Base-by-base conservation (phyloP, 352 stramenopile species). In the Phytopythium oedochilum region DNA sequence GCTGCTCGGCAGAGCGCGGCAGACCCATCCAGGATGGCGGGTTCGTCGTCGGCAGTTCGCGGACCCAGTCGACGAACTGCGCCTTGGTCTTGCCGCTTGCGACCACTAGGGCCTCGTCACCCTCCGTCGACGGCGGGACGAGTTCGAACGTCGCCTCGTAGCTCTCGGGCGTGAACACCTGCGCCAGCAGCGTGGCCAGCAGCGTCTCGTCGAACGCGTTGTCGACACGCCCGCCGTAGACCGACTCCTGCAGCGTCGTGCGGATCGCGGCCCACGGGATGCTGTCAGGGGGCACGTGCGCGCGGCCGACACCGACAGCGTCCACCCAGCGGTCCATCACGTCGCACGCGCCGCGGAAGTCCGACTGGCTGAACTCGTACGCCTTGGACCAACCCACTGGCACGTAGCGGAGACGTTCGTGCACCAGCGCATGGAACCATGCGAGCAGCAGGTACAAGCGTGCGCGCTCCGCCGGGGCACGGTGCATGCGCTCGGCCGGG, bases 351-450 rank as follows among this genome's bases (percentile, higher is more conserved):
- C 97, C 97, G 51, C 81, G 82, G 47, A 98, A 97, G 76, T 99
- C 98, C 6, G 96, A 96, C 70, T 99, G 97, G 44, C 91, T 99
- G 68, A 99, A 99, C 61, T 99, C 97, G 70, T 99, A 99, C 17
- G 77, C 82, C 62, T 99, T 98, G 20, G 90, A 98, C 97, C 97
- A 99, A 17, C 97, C 98, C 29, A 98, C 84, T 23, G 97, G 97
- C 15, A 97, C 92, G 70, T 99, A 99, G 10, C 96, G 90, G 44
- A 99, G 72, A 14, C 98, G 85, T 71, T 99, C 98, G 66, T 98
- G 92, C 35, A 99, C 89, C 12, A 99, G 83, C 0, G 97, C 97
- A 65, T 99, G 97, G 55, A 99, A 95, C 96, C 97, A 99, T 35
- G 95, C 88, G 29, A 99, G 75, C 23, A 99, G 70, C 55, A 99